Evolutionary conservation across 2,329 filamentous ascomycete species (phyloP).

Genomic region (Diaporthe helianthi): DNA sequence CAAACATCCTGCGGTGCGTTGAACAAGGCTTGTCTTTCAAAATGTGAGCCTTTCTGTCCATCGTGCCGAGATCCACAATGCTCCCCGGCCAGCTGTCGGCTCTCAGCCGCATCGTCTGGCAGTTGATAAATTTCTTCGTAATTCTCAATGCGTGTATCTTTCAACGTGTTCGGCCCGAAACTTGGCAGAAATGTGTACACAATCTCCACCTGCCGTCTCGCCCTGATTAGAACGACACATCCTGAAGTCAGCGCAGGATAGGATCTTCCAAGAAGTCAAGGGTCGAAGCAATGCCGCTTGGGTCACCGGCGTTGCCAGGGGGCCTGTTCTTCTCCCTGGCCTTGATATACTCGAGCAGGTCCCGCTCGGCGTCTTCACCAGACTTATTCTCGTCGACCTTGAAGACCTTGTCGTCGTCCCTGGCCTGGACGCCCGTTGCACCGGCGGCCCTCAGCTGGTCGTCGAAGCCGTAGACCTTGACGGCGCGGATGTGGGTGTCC

Average conservation of each 20-base stretch:
- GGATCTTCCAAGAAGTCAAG: conserved; percentile 36
- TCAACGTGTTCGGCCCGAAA: not conserved
- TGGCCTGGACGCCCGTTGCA: conserved; percentile 22
- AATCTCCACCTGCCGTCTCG: not conserved
- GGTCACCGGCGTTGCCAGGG: not conserved
- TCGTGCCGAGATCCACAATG: not conserved
- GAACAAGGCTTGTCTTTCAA: not conserved
- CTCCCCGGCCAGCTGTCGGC: not conserved
- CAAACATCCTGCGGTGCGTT: not conserved
- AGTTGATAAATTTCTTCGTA: not conserved
- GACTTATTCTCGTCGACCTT: conserved; percentile 43
- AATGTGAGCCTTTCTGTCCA: not conserved
- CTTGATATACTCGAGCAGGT: conserved; percentile 43
- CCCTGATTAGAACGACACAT: not conserved
- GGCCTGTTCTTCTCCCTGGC: conserved; percentile 38
- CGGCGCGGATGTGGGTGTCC: conserved; percentile 93
- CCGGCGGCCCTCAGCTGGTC: conserved; percentile 54
- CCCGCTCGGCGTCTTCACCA: conserved; percentile 45
- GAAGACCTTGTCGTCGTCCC: conserved; percentile 44
- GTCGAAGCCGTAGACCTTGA: conserved; percentile 80
- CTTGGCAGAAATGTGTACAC: too few relatives aligned
- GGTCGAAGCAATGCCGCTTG: conserved; percentile 33
- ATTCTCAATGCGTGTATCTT: not conserved
- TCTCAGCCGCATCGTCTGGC: not conserved
- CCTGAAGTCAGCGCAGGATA: conserved; percentile 30